Evolutionary conservation across 495 filamentous ascomycete genomes (phyloP), one percentile per base, ranked within the genome.

Genomic region (Talaromyces liani): DNA sequence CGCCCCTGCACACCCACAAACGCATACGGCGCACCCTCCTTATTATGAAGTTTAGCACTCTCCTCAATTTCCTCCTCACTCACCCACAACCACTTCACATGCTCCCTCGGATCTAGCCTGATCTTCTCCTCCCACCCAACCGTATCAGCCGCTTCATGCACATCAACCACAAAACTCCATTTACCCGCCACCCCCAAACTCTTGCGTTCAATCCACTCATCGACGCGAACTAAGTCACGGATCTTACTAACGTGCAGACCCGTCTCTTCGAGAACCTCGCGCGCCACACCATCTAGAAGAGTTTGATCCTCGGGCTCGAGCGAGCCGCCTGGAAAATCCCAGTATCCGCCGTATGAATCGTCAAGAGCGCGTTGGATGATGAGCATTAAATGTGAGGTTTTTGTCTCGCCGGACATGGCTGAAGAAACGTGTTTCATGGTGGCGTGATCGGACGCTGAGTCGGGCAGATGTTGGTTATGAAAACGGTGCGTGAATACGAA

Each of bases 311-410:
- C 64, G 1, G 66, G 59, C 25, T 87, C 84, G 36, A 68, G 67
- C 10, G 75, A 71, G 4, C 86, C 86, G 2, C 86, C 84, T 1
- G 85, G 85, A 1, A 82, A 70, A 64, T 89, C 86, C 86, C 86
- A 87, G 63, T 67, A 69, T 14, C 75, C 71, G 0, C 78, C 77
- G 67, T 77, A 82, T 1, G 76, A 75, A 58, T 70, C 67, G 7
- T 82, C 77, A 41, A 65, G 39, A 20, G 79, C 68, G 41, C 84
- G 83, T 58, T 83, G 83, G 12, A 87, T 72, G 33, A 88, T 75
- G 24, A 88, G 76, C 54, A 84, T 69, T 8, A 72, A 16, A 71
- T 25, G 70, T 60, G 12, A 65, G 27, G 29, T 12, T 36, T 31
- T 18, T 22, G 6, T 25, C 61, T 27, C 6, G 62, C 6, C 36